A percentile compares a stretch with the other conserved stretches of the same genome.
Evolutionary conservation across 176 grass and related monocot genomes (phyloP).

Genomic region (Zoysia japonica): DNA sequence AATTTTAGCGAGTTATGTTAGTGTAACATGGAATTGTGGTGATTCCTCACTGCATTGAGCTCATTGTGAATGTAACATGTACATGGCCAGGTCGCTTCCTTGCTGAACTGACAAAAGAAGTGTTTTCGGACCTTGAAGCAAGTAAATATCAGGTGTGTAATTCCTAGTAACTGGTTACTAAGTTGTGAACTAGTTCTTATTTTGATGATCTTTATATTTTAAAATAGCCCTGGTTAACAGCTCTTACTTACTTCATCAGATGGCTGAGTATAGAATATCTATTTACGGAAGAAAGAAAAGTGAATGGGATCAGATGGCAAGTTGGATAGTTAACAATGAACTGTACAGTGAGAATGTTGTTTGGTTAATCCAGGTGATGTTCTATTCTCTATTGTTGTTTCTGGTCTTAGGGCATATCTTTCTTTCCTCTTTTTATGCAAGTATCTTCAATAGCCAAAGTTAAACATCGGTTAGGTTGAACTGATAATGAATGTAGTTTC

Average conservation of each 20-base stretch:
- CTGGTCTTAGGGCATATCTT: neutral
- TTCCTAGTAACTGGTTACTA: constrained; percentile 12
- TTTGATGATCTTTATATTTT: neutral
- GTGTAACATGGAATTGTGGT: neutral
- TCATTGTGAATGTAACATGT: constrained; percentile 6
- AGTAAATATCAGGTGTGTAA: constrained; percentile 91
- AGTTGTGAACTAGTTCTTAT: constrained; percentile 6
- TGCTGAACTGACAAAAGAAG: constrained; percentile 87
- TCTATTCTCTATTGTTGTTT: constrained; percentile 3
- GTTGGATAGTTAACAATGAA: constrained; percentile 98
- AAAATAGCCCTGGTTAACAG: constrained; percentile 5
- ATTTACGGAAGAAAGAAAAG: constrained; percentile 99
- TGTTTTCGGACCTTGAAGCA: constrained; percentile 86
- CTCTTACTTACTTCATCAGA: constrained; percentile 46
- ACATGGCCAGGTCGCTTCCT: constrained; percentile 67
- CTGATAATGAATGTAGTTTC: neutral
- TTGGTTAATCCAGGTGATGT: constrained; percentile 92
- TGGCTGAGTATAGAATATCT: constrained; percentile 92
- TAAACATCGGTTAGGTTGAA: neutral
- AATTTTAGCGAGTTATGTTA: constrained; percentile 4
- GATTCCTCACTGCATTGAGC: constrained; percentile 11
- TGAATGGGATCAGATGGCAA: constrained; percentile 98
- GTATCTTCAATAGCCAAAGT: neutral
- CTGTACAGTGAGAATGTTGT: constrained; percentile 93
- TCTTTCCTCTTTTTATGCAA: neutral